Conservation (phyloP, 306 rosid species). For the Lagenaria siceraria region DNA sequence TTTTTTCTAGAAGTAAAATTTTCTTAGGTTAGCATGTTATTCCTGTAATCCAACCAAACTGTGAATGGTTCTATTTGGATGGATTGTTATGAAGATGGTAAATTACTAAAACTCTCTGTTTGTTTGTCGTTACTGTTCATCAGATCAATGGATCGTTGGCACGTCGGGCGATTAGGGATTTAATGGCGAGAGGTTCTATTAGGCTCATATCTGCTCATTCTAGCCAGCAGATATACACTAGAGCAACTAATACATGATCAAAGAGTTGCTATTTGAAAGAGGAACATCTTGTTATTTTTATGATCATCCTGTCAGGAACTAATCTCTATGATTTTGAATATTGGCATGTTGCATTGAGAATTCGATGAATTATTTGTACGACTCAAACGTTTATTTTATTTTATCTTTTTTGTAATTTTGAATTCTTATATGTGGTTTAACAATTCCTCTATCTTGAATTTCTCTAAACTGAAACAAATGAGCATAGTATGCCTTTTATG, state of each 20-base stretch:
- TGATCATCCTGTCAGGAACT: background rate
- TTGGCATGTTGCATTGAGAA: background rate
- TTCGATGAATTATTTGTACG: background rate
- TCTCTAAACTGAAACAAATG: too few species aligned
- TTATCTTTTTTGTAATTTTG: too few species aligned
- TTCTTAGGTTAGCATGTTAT: background rate
- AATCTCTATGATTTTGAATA: background rate
- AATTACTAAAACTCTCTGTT: background rate
- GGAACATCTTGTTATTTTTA: background rate
- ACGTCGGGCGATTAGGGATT: background rate
- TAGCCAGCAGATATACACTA: background rate
- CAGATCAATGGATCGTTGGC: constrained; percentile 1
- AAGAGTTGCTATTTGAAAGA: background rate
- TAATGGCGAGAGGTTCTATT: background rate
- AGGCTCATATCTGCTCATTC: background rate
- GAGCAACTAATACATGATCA: background rate
- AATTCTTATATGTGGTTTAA: too few species aligned
- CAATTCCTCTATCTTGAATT: too few species aligned
- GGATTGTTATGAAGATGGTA: background rate
- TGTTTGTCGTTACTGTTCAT: background rate
- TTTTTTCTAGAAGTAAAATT: background rate
- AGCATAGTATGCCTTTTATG: too few species aligned
- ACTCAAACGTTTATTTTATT: background rate
- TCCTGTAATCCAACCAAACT: background rate
- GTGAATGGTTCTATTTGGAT: background rate